Conservation (phyloP, 768 basidiomycete species). For the Xerocomellus chrysenteron region DNA sequence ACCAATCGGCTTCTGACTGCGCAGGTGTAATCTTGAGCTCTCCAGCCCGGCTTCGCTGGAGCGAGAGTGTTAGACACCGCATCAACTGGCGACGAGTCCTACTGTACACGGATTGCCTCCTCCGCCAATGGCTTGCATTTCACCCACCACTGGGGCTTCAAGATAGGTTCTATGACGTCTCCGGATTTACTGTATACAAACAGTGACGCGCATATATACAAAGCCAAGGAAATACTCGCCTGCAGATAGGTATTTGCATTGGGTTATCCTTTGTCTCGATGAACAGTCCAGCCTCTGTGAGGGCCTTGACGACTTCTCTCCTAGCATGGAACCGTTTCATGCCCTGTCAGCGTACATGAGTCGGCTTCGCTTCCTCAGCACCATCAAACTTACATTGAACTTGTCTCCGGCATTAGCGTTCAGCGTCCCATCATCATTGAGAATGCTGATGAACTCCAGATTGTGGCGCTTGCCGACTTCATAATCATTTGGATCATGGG, state of each 20-base stretch:
- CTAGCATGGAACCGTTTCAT: slow-evolving; percentile 97
- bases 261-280: slow-evolving; percentile 94
- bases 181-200: slow-evolving; percentile 76
- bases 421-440: slow-evolving; percentile 96
- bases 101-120: slow-evolving; percentile 75
- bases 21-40: slow-evolving; percentile 84
- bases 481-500: slow-evolving; percentile 97
- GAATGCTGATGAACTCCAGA: slow-evolving; percentile 88
- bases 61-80: not conserved
- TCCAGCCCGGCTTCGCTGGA: slow-evolving; percentile 82
- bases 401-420: slow-evolving; percentile 83
- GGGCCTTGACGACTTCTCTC: slow-evolving; percentile 73
- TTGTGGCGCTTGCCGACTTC: slow-evolving; percentile 87
- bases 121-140: slow-evolving; percentile 88
- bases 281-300: slow-evolving; percentile 83
- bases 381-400: slow-evolving; percentile 55
- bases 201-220: not conserved
- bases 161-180: slow-evolving; percentile 89
- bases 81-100: not conserved
- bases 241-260: slow-evolving; percentile 96
- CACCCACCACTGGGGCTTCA: slow-evolving; percentile 99
- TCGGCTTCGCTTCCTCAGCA: not conserved
- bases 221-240: slow-evolving; percentile 36
- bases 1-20: slow-evolving; percentile 91
- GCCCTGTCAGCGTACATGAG: slow-evolving; percentile 48